Evolutionary conservation across 371 early-diverging fungal species (phyloP).

Genomic region (Funneliformis caledonium): DNA sequence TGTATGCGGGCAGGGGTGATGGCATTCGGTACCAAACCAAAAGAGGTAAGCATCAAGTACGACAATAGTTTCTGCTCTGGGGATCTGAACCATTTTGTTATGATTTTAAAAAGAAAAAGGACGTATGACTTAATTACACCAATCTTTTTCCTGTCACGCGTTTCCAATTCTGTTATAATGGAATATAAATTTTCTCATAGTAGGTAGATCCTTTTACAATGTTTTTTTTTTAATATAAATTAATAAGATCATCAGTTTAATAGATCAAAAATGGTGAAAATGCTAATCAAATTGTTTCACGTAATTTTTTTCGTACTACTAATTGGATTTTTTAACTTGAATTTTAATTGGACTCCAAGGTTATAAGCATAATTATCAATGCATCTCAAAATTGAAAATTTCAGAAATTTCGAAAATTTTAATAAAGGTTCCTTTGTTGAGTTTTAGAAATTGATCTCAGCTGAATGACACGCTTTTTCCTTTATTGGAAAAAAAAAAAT

Average conservation of each 20-base stretch:
- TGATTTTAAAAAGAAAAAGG: too few species aligned
- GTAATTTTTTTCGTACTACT: neutral
- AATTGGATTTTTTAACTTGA: neutral
- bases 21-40: neutral
- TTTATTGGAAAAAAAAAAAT: neutral
- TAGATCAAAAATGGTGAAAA: neutral
- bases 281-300: neutral
- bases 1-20: neutral
- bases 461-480: neutral
- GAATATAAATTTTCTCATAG: too few species aligned
- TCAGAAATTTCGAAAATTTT: neutral
- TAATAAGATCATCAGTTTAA: neutral
- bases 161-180: too few species aligned
- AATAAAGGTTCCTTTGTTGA: too few species aligned
- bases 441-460: too few species aligned
- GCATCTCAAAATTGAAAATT: neutral
- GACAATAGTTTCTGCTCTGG: neutral
- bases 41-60: neutral
- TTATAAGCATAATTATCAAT: conserved; percentile 2
- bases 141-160: too few species aligned
- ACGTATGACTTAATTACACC: too few species aligned
- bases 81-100: neutral
- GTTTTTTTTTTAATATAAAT: too few species aligned
- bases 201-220: too few species aligned
- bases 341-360: neutral